Evolutionary conservation across 805 yeast genomes (phyloP), one percentile per base, ranked within the genome.

Genomic region (Ogataea nakhonphanomensis): DNA sequence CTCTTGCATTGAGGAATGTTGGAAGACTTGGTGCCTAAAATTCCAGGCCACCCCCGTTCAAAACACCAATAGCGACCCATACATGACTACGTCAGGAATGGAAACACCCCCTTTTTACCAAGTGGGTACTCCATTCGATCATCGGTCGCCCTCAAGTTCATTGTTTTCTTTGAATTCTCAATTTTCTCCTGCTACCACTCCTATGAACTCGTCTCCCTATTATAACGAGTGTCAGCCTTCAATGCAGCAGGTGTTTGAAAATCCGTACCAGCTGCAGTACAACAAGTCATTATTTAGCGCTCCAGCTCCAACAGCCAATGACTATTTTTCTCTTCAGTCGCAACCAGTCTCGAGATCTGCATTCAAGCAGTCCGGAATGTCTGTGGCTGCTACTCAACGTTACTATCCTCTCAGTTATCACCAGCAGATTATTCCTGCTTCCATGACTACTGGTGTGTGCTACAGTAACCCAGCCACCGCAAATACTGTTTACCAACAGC

Each of bases 11-110:
- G 65, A 62, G 48, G 62, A 57, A 25, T 62, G 66, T 37, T 62
- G 67, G 67, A 49, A 51, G 31, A 61, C 64, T 15, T 62, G 67
- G 67, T 61, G 64, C 43, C 50, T 46, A n/a, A 59, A 58, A 48
- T 53, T 58, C 41, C 49, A 46, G 25, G 15, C 35, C 14, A 43
- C 44, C 21, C 42, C 45, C 12, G 36, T 33, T 7, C 45, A 33
- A 8, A 13, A 33, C 26, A 38, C 40, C 5, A 28, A 37, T 41
- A 27, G 27, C 37, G 37, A 35, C 39, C 41, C 45, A 13, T 45
- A 34, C 10, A 8, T 34, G 33, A 35, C 43, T 2, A 15, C 46
- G 5, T 28, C 44, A n/a, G 33, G 44, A 35, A 25, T 38, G 13
- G 46, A 41, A 32, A 35, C 43, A 12, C 20, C 37, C 1, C 25